phyloP scores from a whole-genome alignment of 169 alveolate species.

The Plasmodium vivax region DNA sequence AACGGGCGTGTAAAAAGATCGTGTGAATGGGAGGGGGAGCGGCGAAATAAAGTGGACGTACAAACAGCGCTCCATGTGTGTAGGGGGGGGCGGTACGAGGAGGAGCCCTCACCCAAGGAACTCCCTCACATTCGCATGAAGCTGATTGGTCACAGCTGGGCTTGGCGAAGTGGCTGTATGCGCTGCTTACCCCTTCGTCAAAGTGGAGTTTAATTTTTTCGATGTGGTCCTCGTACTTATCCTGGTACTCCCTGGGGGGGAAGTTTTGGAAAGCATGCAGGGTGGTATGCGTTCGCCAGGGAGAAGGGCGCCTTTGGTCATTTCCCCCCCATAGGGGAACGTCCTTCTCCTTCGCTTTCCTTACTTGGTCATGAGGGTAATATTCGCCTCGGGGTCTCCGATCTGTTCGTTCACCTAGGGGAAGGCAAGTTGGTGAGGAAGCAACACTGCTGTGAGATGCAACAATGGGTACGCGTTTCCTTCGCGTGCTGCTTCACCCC shows the following conservation, averaged over 20 bases:
- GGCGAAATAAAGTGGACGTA: not conserved
- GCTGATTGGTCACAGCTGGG: not conserved
- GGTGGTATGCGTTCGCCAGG: not conserved
- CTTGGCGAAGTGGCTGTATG: not conserved
- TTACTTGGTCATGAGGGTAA: slow-evolving; percentile 39
- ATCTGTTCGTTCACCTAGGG: slow-evolving; percentile 49
- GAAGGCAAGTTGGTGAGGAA: not conserved
- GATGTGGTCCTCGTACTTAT: slow-evolving; percentile 35
- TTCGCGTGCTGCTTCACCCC: not conserved
- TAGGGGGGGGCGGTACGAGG: not conserved
- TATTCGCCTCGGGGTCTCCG: slow-evolving; percentile 27
- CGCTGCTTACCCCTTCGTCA: slow-evolving; percentile 15
- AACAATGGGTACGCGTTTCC: not conserved
- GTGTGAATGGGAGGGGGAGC: not conserved
- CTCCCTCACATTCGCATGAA: not conserved
- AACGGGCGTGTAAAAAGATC: not conserved
- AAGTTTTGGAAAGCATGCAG: not conserved
- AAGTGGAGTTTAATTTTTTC: slow-evolving; percentile 33
- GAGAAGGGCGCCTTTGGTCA: not conserved
- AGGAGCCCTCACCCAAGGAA: not conserved
- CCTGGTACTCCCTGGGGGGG: slow-evolving; percentile 32
- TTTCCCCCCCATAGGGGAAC: not conserved
- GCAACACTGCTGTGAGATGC: not conserved
- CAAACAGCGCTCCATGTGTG: not conserved
- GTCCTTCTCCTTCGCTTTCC: not conserved